These are phyloP conservation scores for Myxozyma sirexii DNA, from an alignment of 805 yeast genomes.

Conservation along the genomic window DNA sequence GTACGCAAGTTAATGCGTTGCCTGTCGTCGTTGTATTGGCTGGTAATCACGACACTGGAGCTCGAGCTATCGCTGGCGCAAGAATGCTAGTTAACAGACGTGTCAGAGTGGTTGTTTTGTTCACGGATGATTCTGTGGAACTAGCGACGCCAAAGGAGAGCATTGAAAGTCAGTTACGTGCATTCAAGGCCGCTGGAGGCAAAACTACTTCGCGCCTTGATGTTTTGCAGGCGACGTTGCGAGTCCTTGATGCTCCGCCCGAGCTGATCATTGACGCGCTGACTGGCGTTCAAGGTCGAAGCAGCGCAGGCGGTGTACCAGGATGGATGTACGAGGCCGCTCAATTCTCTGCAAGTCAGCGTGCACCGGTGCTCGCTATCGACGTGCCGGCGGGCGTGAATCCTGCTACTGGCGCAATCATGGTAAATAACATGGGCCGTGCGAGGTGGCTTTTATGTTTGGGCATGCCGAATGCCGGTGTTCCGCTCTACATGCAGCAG, in stretches of 20 bases:
- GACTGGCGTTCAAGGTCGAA: conserved; percentile 73
- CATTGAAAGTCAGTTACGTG: conserved; percentile 51
- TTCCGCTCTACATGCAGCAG: conserved; percentile 26
- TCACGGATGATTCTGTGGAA: conserved; percentile 27
- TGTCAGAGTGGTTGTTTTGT: conserved; percentile 59
- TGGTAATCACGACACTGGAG: conserved; percentile 68
- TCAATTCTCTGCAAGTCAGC: conserved; percentile 64
- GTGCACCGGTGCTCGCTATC: conserved; percentile 59
- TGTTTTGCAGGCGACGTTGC: conserved; percentile 42
- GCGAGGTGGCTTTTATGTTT: conserved; percentile 40
- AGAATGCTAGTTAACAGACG: conserved; percentile 77
- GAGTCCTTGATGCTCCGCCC: conserved; percentile 65
- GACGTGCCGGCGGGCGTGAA: conserved; percentile 85
- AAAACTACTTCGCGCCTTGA: conserved; percentile 49
- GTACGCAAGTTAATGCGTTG: conserved; percentile 78
- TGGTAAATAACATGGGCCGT: conserved; percentile 36
- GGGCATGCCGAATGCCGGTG: conserved; percentile 39
- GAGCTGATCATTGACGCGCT: conserved; percentile 81
- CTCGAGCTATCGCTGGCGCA: conserved; percentile 75
- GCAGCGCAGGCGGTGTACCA: conserved; percentile 34
- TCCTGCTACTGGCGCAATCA: conserved; percentile 72
- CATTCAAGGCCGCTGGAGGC: conserved; percentile 70
- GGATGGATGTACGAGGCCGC: conserved; percentile 48
- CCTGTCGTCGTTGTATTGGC: conserved; percentile 77
- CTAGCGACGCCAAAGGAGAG: conserved; percentile 26